Base-by-base conservation (phyloP, 1,139 yeast genomes). In the Hemisphaericaspora xylofermentans region DNA sequence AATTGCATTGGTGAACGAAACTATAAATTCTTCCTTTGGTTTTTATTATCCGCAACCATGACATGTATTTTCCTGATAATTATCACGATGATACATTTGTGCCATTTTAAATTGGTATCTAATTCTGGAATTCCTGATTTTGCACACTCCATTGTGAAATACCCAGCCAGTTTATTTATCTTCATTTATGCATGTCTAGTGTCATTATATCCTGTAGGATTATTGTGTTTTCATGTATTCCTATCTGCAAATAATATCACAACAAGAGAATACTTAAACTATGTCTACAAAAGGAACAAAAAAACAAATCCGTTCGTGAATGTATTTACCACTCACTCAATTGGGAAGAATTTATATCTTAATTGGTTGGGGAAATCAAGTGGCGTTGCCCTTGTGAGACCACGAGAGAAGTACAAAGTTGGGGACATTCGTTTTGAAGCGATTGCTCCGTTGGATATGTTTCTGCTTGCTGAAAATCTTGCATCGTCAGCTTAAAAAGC, bases 221-320 rank as follows among this genome's bases (percentile, higher is more conserved):
- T 87, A 14, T 54, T 83, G 13, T 39, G 61, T 0, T 75, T 75
- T 48, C 95, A 87, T 53, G 31, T 78, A 1, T 73, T 66, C 40
- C 60, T 85, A 37, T 74, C 81, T 0, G 55, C 76, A 0, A 70
- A 76, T n/a, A 83, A 82, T 43, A 70, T 84, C 49, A 82, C 91
- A 14, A 85, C 95, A 4, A 66, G 89, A 48, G 93, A 84, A 49
- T 84, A 74, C 50, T 61, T 84, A 39, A 72, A 69, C 57, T 49
- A 70, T 57, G 58, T 63, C 40, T 48, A 45, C 27, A 43, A 64
- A 51, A 32, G 18, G 28, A 32, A 37, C 13, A 41, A 40, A 17
- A 34, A 33, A 12, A 32, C 35, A 12, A 33, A 17, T 14, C 33
- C 37, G 15, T 74, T 63, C 44, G 58, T 63, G 34, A 75, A 76